Percentiles rank a stretch among this genome's conserved stretches.
Evolutionary conservation across 2,329 filamentous ascomycete species (phyloP).

Genomic region (Didymella arachidicola): DNA sequence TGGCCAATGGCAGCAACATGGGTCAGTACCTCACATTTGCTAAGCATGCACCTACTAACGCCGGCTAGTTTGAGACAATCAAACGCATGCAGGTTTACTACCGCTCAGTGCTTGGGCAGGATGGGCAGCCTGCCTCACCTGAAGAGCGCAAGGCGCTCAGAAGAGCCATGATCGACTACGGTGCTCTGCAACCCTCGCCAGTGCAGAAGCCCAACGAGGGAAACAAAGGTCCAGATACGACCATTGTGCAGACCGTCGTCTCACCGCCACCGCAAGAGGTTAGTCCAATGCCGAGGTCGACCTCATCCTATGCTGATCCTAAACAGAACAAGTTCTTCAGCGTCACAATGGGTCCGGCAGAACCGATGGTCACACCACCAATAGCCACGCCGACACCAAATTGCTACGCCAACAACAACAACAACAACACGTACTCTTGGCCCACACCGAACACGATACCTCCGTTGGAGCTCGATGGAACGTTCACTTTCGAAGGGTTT

Average conservation of each 20-base stretch:
- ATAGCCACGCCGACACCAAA: constrained; percentile 37
- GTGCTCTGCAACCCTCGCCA: constrained; percentile 50
- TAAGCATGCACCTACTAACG: constrained; percentile 5
- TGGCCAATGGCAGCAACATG: constrained; percentile 54
- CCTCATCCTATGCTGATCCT: not conserved
- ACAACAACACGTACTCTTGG: constrained; percentile 30
- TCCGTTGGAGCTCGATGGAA: constrained; percentile 44
- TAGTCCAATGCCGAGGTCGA: not conserved
- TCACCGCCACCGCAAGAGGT: constrained; percentile 20
- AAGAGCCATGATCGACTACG: constrained; percentile 53
- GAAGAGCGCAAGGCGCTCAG: constrained; percentile 50
- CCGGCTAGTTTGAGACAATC: constrained; percentile 50
- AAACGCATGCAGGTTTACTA: constrained; percentile 55
- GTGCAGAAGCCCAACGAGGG: constrained; percentile 46
- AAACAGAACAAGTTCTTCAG: constrained; percentile 14
- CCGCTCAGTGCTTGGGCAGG: constrained; percentile 46
- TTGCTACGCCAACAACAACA: constrained; percentile 21
- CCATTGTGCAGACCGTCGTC: constrained; percentile 19
- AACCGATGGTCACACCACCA: constrained; percentile 27
- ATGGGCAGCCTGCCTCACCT: constrained; percentile 42
- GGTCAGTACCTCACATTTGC: constrained; percentile 29
- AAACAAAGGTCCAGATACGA: constrained; percentile 26
- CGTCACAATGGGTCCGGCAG: constrained; percentile 9
- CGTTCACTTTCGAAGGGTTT: constrained; percentile 43
- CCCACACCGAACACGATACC: constrained; percentile 32